Conservation (phyloP, 1,139 yeast genomes). For the Geotrichum reessii region DNA sequence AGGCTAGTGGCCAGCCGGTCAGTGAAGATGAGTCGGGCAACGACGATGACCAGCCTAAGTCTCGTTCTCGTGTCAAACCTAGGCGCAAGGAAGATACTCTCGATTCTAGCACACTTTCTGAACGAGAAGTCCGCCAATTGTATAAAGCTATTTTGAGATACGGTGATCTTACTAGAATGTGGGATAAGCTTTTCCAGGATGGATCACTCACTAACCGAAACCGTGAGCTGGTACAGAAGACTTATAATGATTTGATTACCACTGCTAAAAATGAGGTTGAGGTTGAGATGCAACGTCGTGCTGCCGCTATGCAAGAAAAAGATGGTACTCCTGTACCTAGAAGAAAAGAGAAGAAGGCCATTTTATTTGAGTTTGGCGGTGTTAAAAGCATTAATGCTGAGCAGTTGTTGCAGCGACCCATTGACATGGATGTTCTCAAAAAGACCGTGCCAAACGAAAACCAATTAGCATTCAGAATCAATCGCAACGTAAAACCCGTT, state of each 20-base stretch:
- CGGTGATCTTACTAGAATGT: slow-evolving; percentile 75
- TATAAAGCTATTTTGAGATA: slow-evolving; percentile 75
- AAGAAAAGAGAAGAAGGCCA: slow-evolving; percentile 80
- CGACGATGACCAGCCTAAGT: slow-evolving; percentile 33
- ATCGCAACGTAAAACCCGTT: slow-evolving; percentile 67
- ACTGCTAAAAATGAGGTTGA: slow-evolving; percentile 58
- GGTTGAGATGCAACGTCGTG: slow-evolving; percentile 63
- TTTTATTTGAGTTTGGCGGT: slow-evolving; percentile 80
- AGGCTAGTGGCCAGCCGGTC: slow-evolving; percentile 40
- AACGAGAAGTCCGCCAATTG: slow-evolving; percentile 79
- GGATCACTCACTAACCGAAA: slow-evolving; percentile 84
- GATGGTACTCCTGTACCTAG: slow-evolving; percentile 33
- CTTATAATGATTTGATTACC: slow-evolving; percentile 64
- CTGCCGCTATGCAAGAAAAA: slow-evolving; percentile 45
- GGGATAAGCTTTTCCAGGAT: slow-evolving; percentile 86
- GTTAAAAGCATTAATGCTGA: slow-evolving; percentile 92
- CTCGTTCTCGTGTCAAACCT: slow-evolving; percentile 28
- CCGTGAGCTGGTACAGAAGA: slow-evolving; percentile 72
- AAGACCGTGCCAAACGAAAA: slow-evolving; percentile 50
- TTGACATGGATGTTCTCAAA: slow-evolving; percentile 65
- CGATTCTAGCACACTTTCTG: slow-evolving; percentile 61
- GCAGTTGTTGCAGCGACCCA: slow-evolving; percentile 71
- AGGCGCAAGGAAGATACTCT: slow-evolving; percentile 34
- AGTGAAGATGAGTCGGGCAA: slow-evolving; percentile 41
- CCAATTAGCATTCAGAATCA: slow-evolving; percentile 46